Base-by-base conservation (phyloP, 768 basidiomycete genomes). In the Suillus lakei region DNA sequence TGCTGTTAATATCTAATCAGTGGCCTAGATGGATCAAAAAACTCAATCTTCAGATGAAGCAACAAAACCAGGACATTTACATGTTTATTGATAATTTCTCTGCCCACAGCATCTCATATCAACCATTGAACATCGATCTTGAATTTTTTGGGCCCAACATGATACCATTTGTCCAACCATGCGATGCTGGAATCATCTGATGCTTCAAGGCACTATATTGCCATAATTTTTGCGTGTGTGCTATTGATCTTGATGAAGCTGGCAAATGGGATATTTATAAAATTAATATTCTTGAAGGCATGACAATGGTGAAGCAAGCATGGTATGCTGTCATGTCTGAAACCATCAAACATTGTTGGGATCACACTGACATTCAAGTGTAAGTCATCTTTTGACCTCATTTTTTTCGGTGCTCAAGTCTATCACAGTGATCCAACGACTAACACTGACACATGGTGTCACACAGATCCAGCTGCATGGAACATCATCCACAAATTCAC, bases 121-220 rank as follows among this genome's bases (percentile, higher is more conserved):
- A 62, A 26, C 61, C 54, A 21, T 32, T 28, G 5, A 66, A 66
- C 38, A 56, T 66, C 48, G 30, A 34, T 21, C 26, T 66, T n/a
- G 61, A 66, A 34, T 58, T 8, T 55, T 63, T 66, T 63, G 56
- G 62, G 54, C 61, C 79, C 9, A 82, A 82, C 65, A 54, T 82
- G 55, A 82, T 76, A 1, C 66, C 79, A 4, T 75, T 69, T 69
- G 71, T 82, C 38, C 80, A 82, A 63, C 80, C 77, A 5, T 64
- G 68, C 38, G 53, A 66, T 63, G 65, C 61, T 39, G 66, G 66
- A 16, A 63, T 66, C 36, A 66, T 63, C n/a, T 26, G 26, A 6
- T 78, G 81, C 69, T 74, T 79, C 70, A 82, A 80, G 69, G 79
- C 79, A 1, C 67, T 74, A 39, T 82, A 82, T 62, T 65, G 69